Evolutionary conservation across 1,139 yeast genomes (phyloP), one percentile per base, ranked within the genome.

Genomic region (Arxiozyma bovina): DNA sequence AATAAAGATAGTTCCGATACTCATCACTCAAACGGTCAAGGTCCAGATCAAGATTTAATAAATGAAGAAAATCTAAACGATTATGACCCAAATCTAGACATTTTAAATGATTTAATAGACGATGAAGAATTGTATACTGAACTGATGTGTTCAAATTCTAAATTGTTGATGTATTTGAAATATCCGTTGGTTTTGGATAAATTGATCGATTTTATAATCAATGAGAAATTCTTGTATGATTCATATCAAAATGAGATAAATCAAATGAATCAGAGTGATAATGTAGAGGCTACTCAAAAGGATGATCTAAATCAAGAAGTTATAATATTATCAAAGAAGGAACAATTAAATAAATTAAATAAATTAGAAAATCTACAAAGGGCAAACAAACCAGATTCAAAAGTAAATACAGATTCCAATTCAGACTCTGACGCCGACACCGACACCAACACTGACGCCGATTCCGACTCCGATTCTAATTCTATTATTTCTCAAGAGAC

Each of bases 91-190:
- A 71, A 73, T 54, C 47, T 71, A 41, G 65, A 61, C 5, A 66
- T 83, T 11, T 73, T 91, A 56, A 76, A 80, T 55, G 87, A 87
- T 61, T 72, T 91, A 45, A 74, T 91, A 60, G 96, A 89, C 65
- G 96, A 90, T 65, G 87, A 82, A 59, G 96, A 90, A 62, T 74
- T 91, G 53, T 76, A 90, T 41, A 95, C 90, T 60, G 96, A 91
- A 67, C 76, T 91, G 51, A 74, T 86, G 61, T 82, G 89, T 38
- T 88, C 95, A 58, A 90, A 90, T 68, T 82, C 93, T 42, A 81
- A 83, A 71, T 77, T 90, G 56, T 77, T 89, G 57, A 94, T 88
- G 69, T 90, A 84, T 65, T 75, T 91, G 57, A 75, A 96, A 56
- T 86, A 86, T 61, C 88, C 87, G 34, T 79, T 78, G 42, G 81